Evolutionary conservation across 345 rosid genomes (phyloP).

Genomic region (Aquilaria yunnanensis): DNA sequence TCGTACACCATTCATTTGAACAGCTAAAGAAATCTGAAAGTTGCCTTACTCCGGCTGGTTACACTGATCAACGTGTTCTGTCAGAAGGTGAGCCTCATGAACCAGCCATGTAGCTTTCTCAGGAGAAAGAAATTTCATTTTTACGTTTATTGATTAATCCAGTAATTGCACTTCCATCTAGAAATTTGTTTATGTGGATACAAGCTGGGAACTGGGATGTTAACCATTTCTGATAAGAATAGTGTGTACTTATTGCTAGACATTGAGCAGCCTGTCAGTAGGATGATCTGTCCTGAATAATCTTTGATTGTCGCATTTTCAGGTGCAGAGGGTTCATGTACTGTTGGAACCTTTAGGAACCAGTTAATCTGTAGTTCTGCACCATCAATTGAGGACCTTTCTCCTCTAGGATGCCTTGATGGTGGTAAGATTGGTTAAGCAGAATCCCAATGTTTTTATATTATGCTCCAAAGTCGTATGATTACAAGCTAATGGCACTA

Average conservation of each 20-base stretch:
- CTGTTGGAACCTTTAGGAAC: conserved; percentile 16
- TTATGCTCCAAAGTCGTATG: too few relatives aligned
- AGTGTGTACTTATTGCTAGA: background rate
- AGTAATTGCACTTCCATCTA: background rate
- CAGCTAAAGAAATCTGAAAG: background rate
- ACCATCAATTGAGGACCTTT: conserved; percentile 13
- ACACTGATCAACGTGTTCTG: background rate
- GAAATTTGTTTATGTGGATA: background rate
- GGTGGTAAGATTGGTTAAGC: too few relatives aligned
- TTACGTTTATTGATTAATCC: background rate
- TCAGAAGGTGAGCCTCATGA: conserved; percentile 2
- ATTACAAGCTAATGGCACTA: too few relatives aligned
- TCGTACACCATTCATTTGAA: background rate
- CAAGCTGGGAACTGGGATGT: background rate
- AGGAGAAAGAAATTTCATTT: background rate
- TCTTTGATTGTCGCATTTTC: conserved; percentile 13
- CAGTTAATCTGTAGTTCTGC: conserved; percentile 7
- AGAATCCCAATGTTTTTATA: too few relatives aligned
- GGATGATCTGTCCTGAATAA: conserved; percentile 14
- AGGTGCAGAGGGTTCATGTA: conserved; percentile 11
- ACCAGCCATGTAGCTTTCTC: background rate
- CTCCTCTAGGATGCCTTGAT: background rate
- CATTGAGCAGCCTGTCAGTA: conserved; percentile 10
- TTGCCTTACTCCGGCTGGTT: background rate
- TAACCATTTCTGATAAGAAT: background rate